Conservation (phyloP, 345 rosid species). For the Capsella bursapastoris region DNA sequence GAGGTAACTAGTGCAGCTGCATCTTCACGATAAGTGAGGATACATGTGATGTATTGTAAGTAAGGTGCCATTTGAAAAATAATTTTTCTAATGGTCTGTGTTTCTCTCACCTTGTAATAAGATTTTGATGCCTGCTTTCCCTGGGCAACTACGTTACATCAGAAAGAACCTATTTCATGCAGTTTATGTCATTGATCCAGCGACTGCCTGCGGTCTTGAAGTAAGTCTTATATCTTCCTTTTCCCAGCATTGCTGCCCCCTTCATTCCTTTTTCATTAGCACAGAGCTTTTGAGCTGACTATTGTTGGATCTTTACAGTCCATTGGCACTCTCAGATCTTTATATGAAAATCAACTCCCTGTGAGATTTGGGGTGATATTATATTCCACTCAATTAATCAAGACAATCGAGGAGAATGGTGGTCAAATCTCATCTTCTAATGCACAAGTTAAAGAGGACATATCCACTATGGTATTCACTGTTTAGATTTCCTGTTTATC, state of each 20-base stretch:
- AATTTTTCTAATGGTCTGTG: slow-evolving; percentile 32
- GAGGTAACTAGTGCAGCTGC: slow-evolving; percentile 58
- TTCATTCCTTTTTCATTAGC: slow-evolving; percentile 24
- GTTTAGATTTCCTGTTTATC: slow-evolving; percentile 4
- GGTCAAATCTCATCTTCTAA: slow-evolving; percentile 53
- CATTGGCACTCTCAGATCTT: slow-evolving; percentile 68
- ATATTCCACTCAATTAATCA: slow-evolving; percentile 71
- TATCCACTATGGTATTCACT: slow-evolving; percentile 81
- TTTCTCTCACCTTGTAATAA: slow-evolving; percentile 47
- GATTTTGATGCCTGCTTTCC: slow-evolving; percentile 98
- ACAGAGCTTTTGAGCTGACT: slow-evolving; percentile 34
- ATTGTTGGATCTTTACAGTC: slow-evolving; percentile 60
- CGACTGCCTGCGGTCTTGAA: slow-evolving; percentile 86
- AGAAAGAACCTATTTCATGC: slow-evolving; percentile 97
- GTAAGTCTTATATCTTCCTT: slow-evolving; percentile 51
- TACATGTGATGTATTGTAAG: slow-evolving; percentile 35
- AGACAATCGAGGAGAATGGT: slow-evolving; percentile 62
- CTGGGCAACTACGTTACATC: slow-evolving; percentile 92
- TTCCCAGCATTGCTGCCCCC: slow-evolving; percentile 14
- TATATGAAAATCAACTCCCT: slow-evolving; percentile 82
- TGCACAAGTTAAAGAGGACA: slow-evolving; percentile 64
- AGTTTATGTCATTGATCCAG: slow-evolving; percentile 92
- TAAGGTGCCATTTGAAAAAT: slow-evolving; percentile 28
- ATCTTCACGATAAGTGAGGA: slow-evolving; percentile 28
- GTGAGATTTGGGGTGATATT: slow-evolving; percentile 91